A percentile compares a stretch with the other conserved stretches of the same genome.
Conservation (phyloP, 2,329 filamentous ascomycete species). For the Penicillium sp. region DNA sequence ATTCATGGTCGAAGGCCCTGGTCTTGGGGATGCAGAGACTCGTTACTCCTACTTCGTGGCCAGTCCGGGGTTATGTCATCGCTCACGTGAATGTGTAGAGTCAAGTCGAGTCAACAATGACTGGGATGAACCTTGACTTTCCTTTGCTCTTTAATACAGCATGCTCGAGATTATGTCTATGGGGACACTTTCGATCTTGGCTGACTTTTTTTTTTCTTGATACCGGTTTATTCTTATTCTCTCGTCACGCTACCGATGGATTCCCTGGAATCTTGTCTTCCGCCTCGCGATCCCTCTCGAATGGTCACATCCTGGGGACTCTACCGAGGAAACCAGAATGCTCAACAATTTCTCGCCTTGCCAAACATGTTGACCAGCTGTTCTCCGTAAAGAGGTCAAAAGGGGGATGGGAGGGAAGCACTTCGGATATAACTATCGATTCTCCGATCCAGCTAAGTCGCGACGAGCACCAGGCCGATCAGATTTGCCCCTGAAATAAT, state of each 20-base stretch:
- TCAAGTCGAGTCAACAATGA: too few species aligned
- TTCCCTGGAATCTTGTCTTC: not conserved
- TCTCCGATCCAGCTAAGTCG: not conserved
- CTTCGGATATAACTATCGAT: not conserved
- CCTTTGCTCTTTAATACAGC: too few species aligned
- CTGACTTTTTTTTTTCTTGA: too few species aligned
- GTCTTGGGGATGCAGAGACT: conserved; percentile 9
- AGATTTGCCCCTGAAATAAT: not conserved
- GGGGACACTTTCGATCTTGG: too few species aligned
- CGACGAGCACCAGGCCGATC: not conserved
- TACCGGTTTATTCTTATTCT: too few species aligned
- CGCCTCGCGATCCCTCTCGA: not conserved
- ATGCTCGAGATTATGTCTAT: too few species aligned
- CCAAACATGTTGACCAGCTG: not conserved
- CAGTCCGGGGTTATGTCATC: conserved; percentile 10
- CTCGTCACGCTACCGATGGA: not conserved
- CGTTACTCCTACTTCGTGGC: not conserved
- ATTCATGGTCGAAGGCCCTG: conserved; percentile 47
- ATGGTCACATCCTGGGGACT: not conserved
- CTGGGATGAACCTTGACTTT: too few species aligned
- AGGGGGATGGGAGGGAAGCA: not conserved
- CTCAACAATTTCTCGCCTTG: not conserved
- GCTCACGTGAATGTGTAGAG: not conserved
- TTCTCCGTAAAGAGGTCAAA: not conserved
- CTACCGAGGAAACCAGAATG: not conserved